Base-by-base conservation (phyloP, 164 flowering plant species). In the Nelumbo lutea region DNA sequence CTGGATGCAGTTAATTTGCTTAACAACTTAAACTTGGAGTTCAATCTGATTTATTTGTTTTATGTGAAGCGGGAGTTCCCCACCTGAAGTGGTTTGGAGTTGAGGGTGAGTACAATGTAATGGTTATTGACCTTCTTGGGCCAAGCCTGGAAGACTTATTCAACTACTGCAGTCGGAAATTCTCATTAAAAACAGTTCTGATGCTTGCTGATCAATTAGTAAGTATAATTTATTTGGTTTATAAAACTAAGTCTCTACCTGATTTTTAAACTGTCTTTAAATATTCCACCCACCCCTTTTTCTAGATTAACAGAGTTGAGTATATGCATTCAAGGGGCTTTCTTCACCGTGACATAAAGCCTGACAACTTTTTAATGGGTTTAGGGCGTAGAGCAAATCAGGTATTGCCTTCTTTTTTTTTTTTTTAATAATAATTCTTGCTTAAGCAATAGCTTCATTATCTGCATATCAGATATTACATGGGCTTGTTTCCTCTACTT, bases 201-300 rank as follows among this genome's bases (percentile, higher is more conserved):
- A 83, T 88, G 92, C 83, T 88, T 68, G 92, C 92, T 41, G 90
- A 88, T 82, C 92, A 86, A 67, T 66, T 86, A 75, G 92, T 88
- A 79, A 69, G 78, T 72, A 39, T 40, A 57, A 45, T 27, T 51
- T 14, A 4, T 11, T 46, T 52, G 6, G 42, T 11, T 42, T 61
- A 9, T 13, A 57, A 27, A 27, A 27, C 27, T 27, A 27, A 27
- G 27, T 27, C 27, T 27, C 27, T 27, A 27, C 27, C 27, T 27
- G 27, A 27, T 27, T 27, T 44, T 10, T 45, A 11, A 70, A 45
- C 52, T 62, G 41, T 51, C 15, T 40, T 53, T 7, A 13, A 55
- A 50, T 65, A 62, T n/a, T 53, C 53, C 15, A 53, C 42, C 15
- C 38, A 1, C 3, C 61, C 50, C 40, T 70, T 66, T 57, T 5